These are phyloP conservation scores for Luzula sylvatica DNA, from an alignment of 176 grass and related monocot species.

Conservation along the genomic window DNA sequence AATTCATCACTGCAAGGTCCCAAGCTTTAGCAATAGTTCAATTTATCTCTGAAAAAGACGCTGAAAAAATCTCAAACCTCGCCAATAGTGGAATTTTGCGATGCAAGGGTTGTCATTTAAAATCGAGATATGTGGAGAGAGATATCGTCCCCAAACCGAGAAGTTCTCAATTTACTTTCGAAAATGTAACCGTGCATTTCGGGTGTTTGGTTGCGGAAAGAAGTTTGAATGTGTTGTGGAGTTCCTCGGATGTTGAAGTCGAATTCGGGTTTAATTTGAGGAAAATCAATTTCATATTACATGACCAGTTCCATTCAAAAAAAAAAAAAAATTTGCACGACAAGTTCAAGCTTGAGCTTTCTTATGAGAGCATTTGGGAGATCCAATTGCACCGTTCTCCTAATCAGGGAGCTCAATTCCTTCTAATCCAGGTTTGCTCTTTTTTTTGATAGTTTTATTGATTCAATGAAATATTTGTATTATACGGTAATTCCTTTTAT, in stretches of 20 bases:
- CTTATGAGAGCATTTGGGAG: conserved; percentile 77
- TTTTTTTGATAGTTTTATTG: neutral
- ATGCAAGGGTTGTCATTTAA: conserved; percentile 25
- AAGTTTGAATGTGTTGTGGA: conserved; percentile 34
- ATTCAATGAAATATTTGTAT: too few species aligned
- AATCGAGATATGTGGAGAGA: conserved; percentile 9
- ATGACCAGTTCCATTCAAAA: conserved; percentile 15
- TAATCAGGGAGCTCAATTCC: conserved; percentile 35
- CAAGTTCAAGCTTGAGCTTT: conserved; percentile 54
- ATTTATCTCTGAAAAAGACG: conserved; percentile 29
- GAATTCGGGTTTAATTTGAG: conserved; percentile 63
- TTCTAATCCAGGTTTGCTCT: conserved; percentile 48
- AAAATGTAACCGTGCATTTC: conserved; percentile 28
- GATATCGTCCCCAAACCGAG: conserved; percentile 61
- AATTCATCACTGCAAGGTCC: conserved; percentile 33
- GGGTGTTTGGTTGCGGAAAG: conserved; percentile 43
- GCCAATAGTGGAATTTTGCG: neutral
- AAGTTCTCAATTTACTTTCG: conserved; percentile 34
- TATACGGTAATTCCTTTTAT: too few species aligned
- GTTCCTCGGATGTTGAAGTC: conserved; percentile 16
- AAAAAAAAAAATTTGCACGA: neutral
- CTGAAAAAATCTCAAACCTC: conserved; percentile 14
- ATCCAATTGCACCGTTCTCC: conserved; percentile 51
- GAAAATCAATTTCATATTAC: conserved; percentile 33
- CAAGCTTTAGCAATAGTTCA: conserved; percentile 49